Base-by-base conservation (phyloP, 148 eudicot genomes). In the Amaranthus hypochondriacus region DNA sequence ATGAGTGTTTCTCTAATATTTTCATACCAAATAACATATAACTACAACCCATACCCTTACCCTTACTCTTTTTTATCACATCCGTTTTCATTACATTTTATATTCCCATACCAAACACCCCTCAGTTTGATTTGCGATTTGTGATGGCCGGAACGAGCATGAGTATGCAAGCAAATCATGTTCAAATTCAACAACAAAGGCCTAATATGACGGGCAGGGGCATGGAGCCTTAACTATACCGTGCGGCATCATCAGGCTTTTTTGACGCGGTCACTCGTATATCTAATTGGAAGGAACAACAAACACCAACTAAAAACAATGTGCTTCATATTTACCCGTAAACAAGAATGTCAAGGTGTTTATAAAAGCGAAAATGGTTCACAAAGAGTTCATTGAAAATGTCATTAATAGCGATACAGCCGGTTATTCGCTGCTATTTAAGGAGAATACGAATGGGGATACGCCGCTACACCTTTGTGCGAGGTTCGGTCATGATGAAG, bases 381-480 rank as follows among this genome's bases (percentile, higher is more conserved):
- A 4, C 42, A n/a, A n/a, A 50, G 1, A 2, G 6, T 73, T 73
- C 12, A 50, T 73, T 28, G 39, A 73, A 0, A 12, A 62, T 39
- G 60, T 73, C 42, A 18, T 62, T 3, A 50, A 62, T 11, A 4
- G 47, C 42, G 46, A 56, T 28, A 18, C 18, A 18, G 18, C 18
- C 18, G 51, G 28, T 1, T 8, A 48, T 9, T 56, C 21, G 43
- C 4, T 73, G 49, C 10, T 73, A 28, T 62, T 28, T 21, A 46
- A 73, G 57, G 14, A 15, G 13, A 62, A 73, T 8, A 21, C 5
- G 21, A 21, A 73, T 28, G 68, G 50, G n/a, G 75, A 73, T 13
- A 73, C 68, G 1, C 68, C 75, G 4, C 15, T 73, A 66, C 75
- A 73, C 64, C 50, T 73, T 28, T 68, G 68, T 62, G 75, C 75